Evolutionary conservation across 2,329 filamentous ascomycete species (phyloP).

Genomic region (Pseudocercospora crystallina): DNA sequence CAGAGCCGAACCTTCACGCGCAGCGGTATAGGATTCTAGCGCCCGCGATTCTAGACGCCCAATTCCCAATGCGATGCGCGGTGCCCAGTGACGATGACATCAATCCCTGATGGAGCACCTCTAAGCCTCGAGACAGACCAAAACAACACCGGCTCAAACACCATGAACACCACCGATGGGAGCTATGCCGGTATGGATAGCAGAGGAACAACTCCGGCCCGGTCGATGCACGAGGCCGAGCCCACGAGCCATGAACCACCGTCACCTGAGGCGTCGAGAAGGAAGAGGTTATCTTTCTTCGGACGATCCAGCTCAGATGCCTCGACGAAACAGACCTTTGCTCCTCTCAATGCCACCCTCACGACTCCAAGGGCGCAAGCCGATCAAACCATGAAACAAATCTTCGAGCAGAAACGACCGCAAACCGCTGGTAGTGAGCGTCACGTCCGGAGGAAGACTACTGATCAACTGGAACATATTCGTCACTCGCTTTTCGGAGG

Average conservation of each 20-base stretch:
- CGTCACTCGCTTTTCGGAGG: conserved; percentile 28
- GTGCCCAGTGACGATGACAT: conserved; percentile 15
- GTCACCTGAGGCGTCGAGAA: conserved; percentile 21
- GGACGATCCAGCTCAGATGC: conserved; percentile 25
- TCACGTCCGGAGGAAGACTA: conserved; percentile 18
- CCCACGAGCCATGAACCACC: conserved; percentile 10
- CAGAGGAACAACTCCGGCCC: conserved; percentile 9
- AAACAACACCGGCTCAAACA: conserved; percentile 7
- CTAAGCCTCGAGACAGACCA: conserved; percentile 5
- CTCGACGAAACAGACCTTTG: conserved; percentile 12
- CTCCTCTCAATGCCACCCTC: conserved; percentile 16
- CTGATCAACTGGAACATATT: conserved; percentile 26
- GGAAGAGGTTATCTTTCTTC: conserved; percentile 30
- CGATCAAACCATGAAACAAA: too few relatives aligned
- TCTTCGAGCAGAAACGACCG: conserved; percentile 11
- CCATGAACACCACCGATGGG: conserved; percentile 7
- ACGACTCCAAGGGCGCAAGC: conserved; percentile 6
- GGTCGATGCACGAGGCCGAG: conserved; percentile 12
- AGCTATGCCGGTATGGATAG: background rate
- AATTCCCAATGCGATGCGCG: conserved; percentile 9
- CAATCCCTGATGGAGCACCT: conserved; percentile 6
- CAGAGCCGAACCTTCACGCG: conserved; percentile 10
- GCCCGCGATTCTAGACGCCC: conserved; percentile 15
- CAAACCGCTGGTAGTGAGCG: conserved; percentile 15
- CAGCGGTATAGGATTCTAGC: conserved; percentile 4